Conservation (phyloP, 805 yeast genomes). For the Pichia heedii region DNA sequence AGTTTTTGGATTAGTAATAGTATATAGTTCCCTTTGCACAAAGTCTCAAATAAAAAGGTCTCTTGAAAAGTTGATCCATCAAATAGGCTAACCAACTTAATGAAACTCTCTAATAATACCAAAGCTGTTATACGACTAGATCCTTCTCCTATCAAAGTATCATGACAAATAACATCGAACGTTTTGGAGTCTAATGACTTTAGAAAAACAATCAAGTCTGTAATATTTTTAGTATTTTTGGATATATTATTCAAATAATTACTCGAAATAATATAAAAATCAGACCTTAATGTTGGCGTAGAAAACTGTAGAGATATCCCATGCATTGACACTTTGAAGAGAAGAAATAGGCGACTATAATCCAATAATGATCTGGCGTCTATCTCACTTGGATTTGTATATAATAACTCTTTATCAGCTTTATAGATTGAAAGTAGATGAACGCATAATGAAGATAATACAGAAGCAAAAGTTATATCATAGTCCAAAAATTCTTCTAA, state of each 20-base stretch:
- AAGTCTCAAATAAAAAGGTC: conserved; percentile 48
- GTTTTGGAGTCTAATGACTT: conserved; percentile 51
- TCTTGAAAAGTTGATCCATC: conserved; percentile 45
- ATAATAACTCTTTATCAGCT: conserved; percentile 25
- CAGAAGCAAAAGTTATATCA: conserved; percentile 62
- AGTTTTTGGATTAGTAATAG: conserved; percentile 57
- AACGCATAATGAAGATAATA: conserved; percentile 67
- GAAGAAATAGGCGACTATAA: conserved; percentile 46
- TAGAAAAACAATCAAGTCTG: conserved; percentile 44
- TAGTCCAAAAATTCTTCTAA: conserved; percentile 64
- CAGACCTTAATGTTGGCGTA: conserved; percentile 61
- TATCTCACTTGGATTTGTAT: conserved; percentile 22
- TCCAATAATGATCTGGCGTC: conserved; percentile 31
- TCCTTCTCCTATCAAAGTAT: conserved; percentile 74
- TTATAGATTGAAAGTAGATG: conserved; percentile 58
- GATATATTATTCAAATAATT: conserved; percentile 50
- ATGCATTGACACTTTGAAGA: conserved; percentile 64
- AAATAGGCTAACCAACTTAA: conserved; percentile 35
- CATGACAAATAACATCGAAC: conserved; percentile 60
- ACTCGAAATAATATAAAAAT: conserved; percentile 66
- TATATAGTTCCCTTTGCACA: conserved; percentile 60
- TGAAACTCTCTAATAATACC: conserved; percentile 49
- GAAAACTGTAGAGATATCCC: conserved; percentile 68
- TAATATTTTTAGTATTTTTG: conserved; percentile 32
- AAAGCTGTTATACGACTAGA: conserved; percentile 66